Conservation (phyloP, 2,329 filamentous ascomycete genomes). For the Colletotrichum orbiculare region DNA sequence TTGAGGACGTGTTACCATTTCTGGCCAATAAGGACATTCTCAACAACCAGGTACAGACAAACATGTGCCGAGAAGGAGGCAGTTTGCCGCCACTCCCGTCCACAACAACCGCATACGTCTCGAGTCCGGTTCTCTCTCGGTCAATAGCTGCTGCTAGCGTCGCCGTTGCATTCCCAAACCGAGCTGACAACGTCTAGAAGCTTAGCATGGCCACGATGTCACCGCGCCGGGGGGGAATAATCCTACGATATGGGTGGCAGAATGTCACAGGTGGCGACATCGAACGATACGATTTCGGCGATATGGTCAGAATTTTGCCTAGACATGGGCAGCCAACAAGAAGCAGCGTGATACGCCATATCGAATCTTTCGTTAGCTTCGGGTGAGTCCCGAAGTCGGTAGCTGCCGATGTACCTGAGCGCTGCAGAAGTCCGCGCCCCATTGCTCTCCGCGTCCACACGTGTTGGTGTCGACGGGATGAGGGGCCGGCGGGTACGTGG, state of each 20-base stretch:
- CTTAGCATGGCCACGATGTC: conserved; percentile 19
- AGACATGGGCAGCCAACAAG: not conserved
- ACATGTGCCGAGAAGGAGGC: conserved; percentile 9
- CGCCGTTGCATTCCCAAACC: conserved; percentile 14
- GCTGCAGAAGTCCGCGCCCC: conserved; percentile 10
- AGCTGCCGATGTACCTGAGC: conserved; percentile 21
- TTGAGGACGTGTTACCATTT: conserved; percentile 24
- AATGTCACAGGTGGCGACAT: conserved; percentile 29
- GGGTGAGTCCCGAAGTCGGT: conserved; percentile 26
- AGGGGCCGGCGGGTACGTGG: conserved; percentile 21
- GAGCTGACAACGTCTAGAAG: conserved; percentile 17
- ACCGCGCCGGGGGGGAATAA: not conserved
- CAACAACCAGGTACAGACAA: not conserved
- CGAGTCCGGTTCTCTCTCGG: not conserved
- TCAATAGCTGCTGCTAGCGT: conserved; percentile 31
- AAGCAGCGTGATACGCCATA: conserved; percentile 3
- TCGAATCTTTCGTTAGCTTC: conserved; percentile 21
- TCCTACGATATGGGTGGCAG: conserved; percentile 3
- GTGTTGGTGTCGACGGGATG: conserved; percentile 14
- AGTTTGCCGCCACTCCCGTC: conserved; percentile 21
- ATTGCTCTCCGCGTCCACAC: conserved; percentile 14
- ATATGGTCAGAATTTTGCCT: conserved; percentile 4
- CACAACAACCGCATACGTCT: not conserved
- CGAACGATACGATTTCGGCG: conserved; percentile 25
- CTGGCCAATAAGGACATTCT: not conserved